Conservation (phyloP, 352 stramenopile species). For the Phytophthora nicotianae region DNA sequence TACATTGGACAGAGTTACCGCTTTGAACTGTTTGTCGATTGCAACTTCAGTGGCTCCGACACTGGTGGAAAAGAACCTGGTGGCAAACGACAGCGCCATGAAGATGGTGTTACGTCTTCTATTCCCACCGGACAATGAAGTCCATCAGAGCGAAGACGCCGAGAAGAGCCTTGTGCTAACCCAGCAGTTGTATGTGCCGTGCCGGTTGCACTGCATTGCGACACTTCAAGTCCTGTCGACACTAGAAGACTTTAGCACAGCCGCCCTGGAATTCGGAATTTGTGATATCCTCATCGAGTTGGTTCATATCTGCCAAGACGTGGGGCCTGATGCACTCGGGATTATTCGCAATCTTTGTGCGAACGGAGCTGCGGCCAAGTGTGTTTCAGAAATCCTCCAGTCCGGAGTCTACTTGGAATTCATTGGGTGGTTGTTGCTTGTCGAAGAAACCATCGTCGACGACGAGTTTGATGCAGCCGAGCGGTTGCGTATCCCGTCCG, state of each 20-base stretch:
- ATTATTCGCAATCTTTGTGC: constrained; percentile 76
- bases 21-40: constrained; percentile 71
- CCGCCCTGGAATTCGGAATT: constrained; percentile 60
- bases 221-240: constrained; percentile 63
- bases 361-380: constrained; percentile 49
- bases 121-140: constrained; percentile 80
- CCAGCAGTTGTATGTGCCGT: constrained; percentile 65
- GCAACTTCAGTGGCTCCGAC: constrained; percentile 55
- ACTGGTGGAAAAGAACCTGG: constrained; percentile 64
- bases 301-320: constrained; percentile 60
- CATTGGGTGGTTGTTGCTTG: constrained; percentile 72
- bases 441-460: constrained; percentile 68
- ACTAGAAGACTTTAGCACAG: constrained; percentile 57
- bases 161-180: constrained; percentile 59
- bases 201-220: constrained; percentile 61
- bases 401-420: constrained; percentile 80
- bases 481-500: constrained; percentile 58
- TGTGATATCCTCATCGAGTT: constrained; percentile 84
- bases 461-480: constrained; percentile 65
- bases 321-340: constrained; percentile 54
- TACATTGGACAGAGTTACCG: constrained; percentile 61
- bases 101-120: constrained; percentile 78
- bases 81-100: constrained; percentile 58
- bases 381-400: constrained; percentile 68
- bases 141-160: constrained; percentile 64